These are phyloP conservation scores for Arachnopeziza araneosa DNA, from an alignment of 2,329 filamentous ascomycete species.

Conservation along the genomic window DNA sequence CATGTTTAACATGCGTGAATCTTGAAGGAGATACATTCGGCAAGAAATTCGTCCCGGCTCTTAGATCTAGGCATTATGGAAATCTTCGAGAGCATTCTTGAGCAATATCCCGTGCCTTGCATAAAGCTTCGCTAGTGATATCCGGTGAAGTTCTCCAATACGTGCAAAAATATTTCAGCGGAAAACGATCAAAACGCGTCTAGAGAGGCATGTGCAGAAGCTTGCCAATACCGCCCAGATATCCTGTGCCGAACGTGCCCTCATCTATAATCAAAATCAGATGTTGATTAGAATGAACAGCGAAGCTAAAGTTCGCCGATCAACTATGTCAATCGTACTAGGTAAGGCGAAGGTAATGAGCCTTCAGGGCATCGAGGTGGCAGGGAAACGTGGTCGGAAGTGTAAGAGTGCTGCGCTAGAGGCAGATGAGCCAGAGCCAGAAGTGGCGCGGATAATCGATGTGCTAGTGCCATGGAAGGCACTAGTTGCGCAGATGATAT, in stretches of 20 bases:
- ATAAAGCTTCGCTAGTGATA: too few relatives aligned
- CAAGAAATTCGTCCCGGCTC: too few relatives aligned
- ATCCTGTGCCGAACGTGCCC: conserved; percentile 19
- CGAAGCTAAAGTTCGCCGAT: conserved; percentile 14
- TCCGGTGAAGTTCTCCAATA: too few relatives aligned
- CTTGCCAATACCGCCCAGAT: too few relatives aligned
- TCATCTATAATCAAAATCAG: conserved; percentile 27
- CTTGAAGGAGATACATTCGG: too few relatives aligned
- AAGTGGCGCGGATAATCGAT: conserved; percentile 2
- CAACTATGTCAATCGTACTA: conserved; percentile 11
- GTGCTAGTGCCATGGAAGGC: not conserved
- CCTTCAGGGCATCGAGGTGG: conserved; percentile 4
- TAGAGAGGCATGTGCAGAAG: conserved; percentile 22
- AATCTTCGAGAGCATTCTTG: too few relatives aligned
- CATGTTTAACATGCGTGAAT: too few relatives aligned
- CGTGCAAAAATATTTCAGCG: too few relatives aligned
- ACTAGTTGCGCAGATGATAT: conserved; percentile 4
- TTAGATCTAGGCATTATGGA: too few relatives aligned
- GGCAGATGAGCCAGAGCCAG: conserved; percentile 3
- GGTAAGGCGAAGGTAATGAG: conserved; percentile 10
- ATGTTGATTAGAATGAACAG: conserved; percentile 15
- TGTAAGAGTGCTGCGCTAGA: not conserved
- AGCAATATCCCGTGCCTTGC: too few relatives aligned
- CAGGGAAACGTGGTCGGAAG: not conserved
- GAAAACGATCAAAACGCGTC: too few relatives aligned